A percentile compares a stretch with the other conserved stretches of the same genome.
These are phyloP conservation scores for Coniochaeta hoffmannii DNA, from an alignment of 2,329 filamentous ascomycete genomes.

Conservation along the genomic window DNA sequence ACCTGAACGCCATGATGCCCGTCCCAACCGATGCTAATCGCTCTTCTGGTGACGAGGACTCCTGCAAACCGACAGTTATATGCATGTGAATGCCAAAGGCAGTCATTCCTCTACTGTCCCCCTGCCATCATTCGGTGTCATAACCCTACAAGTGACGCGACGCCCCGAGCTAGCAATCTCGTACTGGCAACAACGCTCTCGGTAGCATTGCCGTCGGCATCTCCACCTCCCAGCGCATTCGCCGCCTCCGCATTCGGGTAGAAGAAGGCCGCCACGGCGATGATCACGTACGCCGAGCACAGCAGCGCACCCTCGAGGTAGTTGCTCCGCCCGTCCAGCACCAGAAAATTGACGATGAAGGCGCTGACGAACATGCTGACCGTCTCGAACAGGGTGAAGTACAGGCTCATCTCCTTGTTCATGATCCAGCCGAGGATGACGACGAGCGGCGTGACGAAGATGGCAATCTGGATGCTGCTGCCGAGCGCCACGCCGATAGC, in stretches of 20 bases:
- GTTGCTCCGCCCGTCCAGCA: slow-evolving; percentile 78
- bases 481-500: slow-evolving; percentile 67
- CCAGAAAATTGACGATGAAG: slow-evolving; percentile 82
- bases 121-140: background rate
- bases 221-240: slow-evolving; percentile 10
- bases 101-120: background rate
- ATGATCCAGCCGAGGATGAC: slow-evolving; percentile 68
- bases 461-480: slow-evolving; percentile 64
- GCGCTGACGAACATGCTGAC: slow-evolving; percentile 78
- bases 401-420: slow-evolving; percentile 64
- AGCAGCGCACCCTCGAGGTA: slow-evolving; percentile 73
- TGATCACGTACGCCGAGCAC: slow-evolving; percentile 61
- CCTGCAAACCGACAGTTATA: background rate
- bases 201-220: background rate
- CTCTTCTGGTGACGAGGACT: too few relatives aligned
- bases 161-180: background rate
- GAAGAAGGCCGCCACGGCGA: slow-evolving; percentile 37
- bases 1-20: too few relatives aligned
- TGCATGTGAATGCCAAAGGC: background rate
- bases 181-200: background rate
- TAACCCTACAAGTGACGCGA: background rate
- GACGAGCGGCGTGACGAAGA: slow-evolving; percentile 63
- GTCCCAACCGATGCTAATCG: too few relatives aligned
- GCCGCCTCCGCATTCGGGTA: slow-evolving; percentile 9
- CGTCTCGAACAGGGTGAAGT: slow-evolving; percentile 85